Base-by-base conservation (phyloP, 2,329 filamentous ascomycete genomes). In the Talaromyces piceae region DNA sequence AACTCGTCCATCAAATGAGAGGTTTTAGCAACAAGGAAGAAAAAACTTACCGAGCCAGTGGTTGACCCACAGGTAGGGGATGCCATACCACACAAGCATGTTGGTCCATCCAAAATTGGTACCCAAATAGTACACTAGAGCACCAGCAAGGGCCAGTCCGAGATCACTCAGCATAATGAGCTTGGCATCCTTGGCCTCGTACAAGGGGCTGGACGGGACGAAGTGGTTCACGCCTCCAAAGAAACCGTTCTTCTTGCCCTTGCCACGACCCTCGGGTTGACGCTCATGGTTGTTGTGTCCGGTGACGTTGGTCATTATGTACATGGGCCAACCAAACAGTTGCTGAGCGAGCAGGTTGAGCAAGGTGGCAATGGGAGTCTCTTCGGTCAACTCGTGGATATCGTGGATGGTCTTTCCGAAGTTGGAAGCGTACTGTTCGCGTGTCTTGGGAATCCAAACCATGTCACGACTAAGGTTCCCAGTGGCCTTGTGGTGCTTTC, bases 401-500 rank as follows among this genome's bases (percentile, higher is more conserved):
- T 97, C 88, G 70, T 96, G 88, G 49, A 79, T 76, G 53, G 91
- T 63, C 63, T 79, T 81, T 63, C 90, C 88, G 54, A 91, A 69
- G 53, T 86, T 85, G 55, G 77, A 79, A 58, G 90, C 88, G 65
- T 87, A 91, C 67, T 87, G 75, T 59, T 93, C 83, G 53, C 91
- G 85, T 51, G 90, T 95, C 73, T 88, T 88, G 54, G 93, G 93
- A n/a, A 97, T 79, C 69, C 96, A 97, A 57, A 97, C 93, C 93
- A 98, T 98, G 74, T 98, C 93, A 61, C 91, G 88, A 74, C 94
- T 90, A 75, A 98, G 84, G 79, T 98, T 83, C 63, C 91, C 93
- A 33, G 93, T 98, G 58, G 91, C 90, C 81, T 97, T 97, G 87
- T 98, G 93, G 78, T 98, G 93, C 83, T 95, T 95, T 77, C 89